A percentile compares a stretch with the other conserved stretches of the same genome.
Evolutionary conservation across 2,329 filamentous ascomycete species (phyloP).

Genomic region (Pyrenochaeta sp.): DNA sequence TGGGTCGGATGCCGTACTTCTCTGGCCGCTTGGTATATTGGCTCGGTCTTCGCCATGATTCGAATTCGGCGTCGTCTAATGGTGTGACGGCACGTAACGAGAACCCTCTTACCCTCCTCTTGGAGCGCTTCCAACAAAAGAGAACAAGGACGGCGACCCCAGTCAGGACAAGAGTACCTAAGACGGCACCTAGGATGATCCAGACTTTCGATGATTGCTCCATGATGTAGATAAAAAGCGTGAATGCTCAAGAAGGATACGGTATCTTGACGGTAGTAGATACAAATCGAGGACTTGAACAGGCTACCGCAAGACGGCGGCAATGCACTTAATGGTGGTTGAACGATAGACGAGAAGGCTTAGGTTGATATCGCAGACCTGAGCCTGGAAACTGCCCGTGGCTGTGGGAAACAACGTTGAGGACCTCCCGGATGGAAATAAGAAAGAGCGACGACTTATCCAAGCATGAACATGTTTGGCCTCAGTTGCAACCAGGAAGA

Average conservation of each 20-base stretch:
- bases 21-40: slow-evolving; percentile 47
- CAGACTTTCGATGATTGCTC: slow-evolving; percentile 44
- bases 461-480: slow-evolving; percentile 38
- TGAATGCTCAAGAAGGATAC: neutral
- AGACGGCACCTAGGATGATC: slow-evolving; percentile 47
- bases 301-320: slow-evolving; percentile 3
- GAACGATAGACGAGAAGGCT: slow-evolving; percentile 11
- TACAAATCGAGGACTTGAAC: neutral
- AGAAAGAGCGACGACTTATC: slow-evolving; percentile 33
- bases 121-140: slow-evolving; percentile 45
- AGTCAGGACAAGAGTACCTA: slow-evolving; percentile 44
- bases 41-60: slow-evolving; percentile 51
- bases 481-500: slow-evolving; percentile 23
- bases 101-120: slow-evolving; percentile 46
- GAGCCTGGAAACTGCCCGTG: slow-evolving; percentile 13
- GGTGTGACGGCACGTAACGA: slow-evolving; percentile 50
- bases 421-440: slow-evolving; percentile 24
- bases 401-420: slow-evolving; percentile 26
- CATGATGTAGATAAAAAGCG: slow-evolving; percentile 26
- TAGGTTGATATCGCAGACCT: neutral
- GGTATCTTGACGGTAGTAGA: neutral
- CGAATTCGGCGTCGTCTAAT: slow-evolving; percentile 51
- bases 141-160: slow-evolving; percentile 38
- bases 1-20: slow-evolving; percentile 45
- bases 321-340: slow-evolving; percentile 1